Evolutionary conservation across 495 filamentous ascomycete genomes (phyloP).

Genomic region (Neurospora terricola): DNA sequence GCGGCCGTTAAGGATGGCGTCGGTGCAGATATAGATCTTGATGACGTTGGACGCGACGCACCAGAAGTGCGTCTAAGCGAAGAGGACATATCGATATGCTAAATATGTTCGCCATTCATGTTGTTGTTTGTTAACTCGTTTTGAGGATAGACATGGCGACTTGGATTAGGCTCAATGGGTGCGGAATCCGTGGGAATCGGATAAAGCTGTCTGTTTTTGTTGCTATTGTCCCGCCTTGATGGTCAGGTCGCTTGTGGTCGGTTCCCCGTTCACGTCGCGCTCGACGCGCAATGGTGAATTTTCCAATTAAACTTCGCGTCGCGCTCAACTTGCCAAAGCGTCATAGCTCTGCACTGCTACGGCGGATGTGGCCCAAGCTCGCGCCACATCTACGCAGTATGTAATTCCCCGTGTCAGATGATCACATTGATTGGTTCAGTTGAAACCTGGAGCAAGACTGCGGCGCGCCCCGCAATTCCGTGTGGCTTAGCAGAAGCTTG

Average conservation of each 20-base stretch:
- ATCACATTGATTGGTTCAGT: not conserved
- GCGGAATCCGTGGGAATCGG: not conserved
- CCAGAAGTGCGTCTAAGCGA: slow-evolving; percentile 16
- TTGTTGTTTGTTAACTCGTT: not conserved
- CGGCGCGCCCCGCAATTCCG: not conserved
- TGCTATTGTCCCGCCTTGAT: not conserved
- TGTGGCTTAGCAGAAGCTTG: not conserved
- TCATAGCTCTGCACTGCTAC: not conserved
- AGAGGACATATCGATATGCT: slow-evolving; percentile 26
- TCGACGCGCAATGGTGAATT: not conserved
- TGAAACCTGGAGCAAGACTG: not conserved
- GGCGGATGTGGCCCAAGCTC: not conserved
- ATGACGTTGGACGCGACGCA: slow-evolving; percentile 28
- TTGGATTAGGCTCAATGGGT: not conserved
- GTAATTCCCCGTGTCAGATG: not conserved
- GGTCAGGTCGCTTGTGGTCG: not conserved
- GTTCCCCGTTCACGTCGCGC: not conserved
- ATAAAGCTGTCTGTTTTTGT: not conserved
- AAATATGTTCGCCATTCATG: slow-evolving; percentile 13
- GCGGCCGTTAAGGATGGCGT: slow-evolving; percentile 21
- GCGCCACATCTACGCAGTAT: not conserved
- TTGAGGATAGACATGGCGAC: not conserved
- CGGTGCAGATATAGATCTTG: slow-evolving; percentile 18
- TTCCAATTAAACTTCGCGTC: not conserved
- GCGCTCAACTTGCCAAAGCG: slow-evolving; percentile 6